A percentile compares a stretch with the other conserved stretches of the same genome.
Evolutionary conservation across 2,329 filamentous ascomycete species (phyloP).

Genomic region (Zasmidium citrigriseum): DNA sequence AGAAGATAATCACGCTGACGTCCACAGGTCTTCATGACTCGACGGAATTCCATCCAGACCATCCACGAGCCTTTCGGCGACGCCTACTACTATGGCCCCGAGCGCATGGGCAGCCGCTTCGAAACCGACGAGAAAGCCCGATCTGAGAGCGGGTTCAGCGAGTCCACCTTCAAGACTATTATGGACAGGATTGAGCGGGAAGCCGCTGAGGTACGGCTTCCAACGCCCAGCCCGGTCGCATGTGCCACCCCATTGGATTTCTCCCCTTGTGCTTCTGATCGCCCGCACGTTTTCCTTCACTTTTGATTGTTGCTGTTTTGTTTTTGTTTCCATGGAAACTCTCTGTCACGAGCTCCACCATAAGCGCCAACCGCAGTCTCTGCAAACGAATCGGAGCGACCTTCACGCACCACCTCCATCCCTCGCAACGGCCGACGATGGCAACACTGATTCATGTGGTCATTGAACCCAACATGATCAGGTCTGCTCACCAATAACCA

Average conservation of each 20-base stretch:
- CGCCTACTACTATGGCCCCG: slow-evolving; percentile 93
- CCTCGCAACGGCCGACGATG: no score
- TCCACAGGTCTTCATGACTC: slow-evolving; percentile 92
- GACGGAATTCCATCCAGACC: slow-evolving; percentile 75
- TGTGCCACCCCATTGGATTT: not conserved
- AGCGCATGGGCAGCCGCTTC: slow-evolving; percentile 79
- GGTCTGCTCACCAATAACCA: slow-evolving; percentile 38
- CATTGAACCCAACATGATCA: not conserved
- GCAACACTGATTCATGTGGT: not conserved
- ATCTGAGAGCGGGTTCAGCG: slow-evolving; percentile 63
- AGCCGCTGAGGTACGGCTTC: slow-evolving; percentile 66
- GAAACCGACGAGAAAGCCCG: slow-evolving; percentile 63
- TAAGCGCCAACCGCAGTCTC: no score
- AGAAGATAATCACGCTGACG: slow-evolving; percentile 13
- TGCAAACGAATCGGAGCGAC: no score
- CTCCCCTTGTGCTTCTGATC: not conserved
- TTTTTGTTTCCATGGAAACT: no score
- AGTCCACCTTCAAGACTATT: slow-evolving; percentile 74
- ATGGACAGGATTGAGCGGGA: slow-evolving; percentile 74
- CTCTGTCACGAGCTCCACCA: no score
- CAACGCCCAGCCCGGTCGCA: slow-evolving; percentile 12
- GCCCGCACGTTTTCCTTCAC: no score
- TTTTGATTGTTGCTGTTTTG: not conserved
- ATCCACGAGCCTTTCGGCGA: slow-evolving; percentile 97
- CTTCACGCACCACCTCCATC: not conserved